Conservation (phyloP, 2,329 filamentous ascomycete species). For the Sclerotinia spermophila region DNA sequence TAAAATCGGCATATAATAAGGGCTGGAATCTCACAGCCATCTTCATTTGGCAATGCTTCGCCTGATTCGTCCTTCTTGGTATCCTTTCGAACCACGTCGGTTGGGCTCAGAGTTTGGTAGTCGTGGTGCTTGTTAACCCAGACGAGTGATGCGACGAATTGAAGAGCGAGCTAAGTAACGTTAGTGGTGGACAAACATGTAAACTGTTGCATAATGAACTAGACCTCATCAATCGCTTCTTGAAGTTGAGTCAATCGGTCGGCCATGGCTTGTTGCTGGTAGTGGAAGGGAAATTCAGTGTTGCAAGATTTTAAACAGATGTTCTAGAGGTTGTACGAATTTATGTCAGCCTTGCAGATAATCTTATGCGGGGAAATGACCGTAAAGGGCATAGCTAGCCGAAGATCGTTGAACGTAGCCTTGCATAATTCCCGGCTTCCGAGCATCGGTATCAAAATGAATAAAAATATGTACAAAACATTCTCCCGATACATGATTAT, state of each 20-base stretch:
- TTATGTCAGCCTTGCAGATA: conserved; percentile 8
- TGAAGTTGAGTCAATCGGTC: conserved; percentile 81
- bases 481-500: not conserved
- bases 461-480: not conserved
- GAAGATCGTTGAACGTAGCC: not conserved
- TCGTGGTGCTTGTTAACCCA: conserved; percentile 67
- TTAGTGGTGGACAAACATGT: conserved; percentile 19
- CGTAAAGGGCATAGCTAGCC: not conserved
- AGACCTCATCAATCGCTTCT: conserved; percentile 77
- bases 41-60: conserved; percentile 19
- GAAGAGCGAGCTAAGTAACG: conserved; percentile 55
- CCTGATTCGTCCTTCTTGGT: conserved; percentile 39
- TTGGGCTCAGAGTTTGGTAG: conserved; percentile 54
- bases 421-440: conserved; percentile 10
- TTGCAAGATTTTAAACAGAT: conserved; percentile 11
- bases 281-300: not conserved
- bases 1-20: not conserved
- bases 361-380: not conserved
- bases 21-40: conserved; percentile 5
- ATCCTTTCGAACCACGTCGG: conserved; percentile 57
- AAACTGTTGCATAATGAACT: conserved; percentile 20
- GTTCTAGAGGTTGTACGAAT: not conserved
- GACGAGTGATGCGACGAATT: conserved; percentile 65
- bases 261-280: conserved; percentile 48
- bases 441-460: not conserved